Conservation (phyloP, 2,329 filamentous ascomycete species). For the Penicillium sp. region DNA sequence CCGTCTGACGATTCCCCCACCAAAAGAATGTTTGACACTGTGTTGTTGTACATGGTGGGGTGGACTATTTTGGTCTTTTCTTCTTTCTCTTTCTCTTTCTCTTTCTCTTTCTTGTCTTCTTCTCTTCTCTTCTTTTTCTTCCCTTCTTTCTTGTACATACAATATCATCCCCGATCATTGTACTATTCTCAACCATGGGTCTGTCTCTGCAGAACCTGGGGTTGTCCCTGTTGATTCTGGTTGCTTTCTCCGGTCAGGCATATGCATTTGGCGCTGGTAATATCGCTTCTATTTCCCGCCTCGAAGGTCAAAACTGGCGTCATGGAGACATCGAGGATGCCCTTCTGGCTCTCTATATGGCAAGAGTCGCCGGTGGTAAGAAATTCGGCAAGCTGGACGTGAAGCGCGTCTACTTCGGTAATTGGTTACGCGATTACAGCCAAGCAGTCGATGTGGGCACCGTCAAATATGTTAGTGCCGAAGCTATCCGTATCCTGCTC, state of each 20-base stretch:
- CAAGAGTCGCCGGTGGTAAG: constrained; percentile 65
- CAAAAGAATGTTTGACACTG: constrained; percentile 6
- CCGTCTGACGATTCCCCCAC: constrained; percentile 9
- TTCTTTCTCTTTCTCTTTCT: background rate
- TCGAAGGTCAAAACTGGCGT: constrained; percentile 85
- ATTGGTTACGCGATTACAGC: constrained; percentile 91
- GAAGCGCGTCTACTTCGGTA: constrained; percentile 90
- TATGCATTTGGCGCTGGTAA: constrained; percentile 86
- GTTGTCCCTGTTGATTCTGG: constrained; percentile 54
- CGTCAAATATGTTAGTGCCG: constrained; percentile 83
- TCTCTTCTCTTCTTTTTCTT: background rate
- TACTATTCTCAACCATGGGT: constrained; percentile 20
- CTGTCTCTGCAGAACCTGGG: constrained; percentile 20
- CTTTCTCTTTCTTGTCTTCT: background rate
- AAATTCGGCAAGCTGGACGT: constrained; percentile 88
- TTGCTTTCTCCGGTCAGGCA: constrained; percentile 66
- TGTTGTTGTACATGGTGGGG: constrained; percentile 11
- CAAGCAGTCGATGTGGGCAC: constrained; percentile 93
- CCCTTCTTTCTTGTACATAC: background rate
- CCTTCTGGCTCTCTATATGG: constrained; percentile 70
- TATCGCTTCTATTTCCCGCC: constrained; percentile 75
- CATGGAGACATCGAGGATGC: constrained; percentile 94
- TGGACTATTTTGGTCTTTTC: background rate
- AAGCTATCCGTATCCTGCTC: constrained; percentile 85
- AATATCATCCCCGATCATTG: background rate